Percentiles rank a stretch among this genome's conserved stretches.
Conservation (phyloP, 2,329 filamentous ascomycete genomes). For the Colletotrichum tanaceti region DNA sequence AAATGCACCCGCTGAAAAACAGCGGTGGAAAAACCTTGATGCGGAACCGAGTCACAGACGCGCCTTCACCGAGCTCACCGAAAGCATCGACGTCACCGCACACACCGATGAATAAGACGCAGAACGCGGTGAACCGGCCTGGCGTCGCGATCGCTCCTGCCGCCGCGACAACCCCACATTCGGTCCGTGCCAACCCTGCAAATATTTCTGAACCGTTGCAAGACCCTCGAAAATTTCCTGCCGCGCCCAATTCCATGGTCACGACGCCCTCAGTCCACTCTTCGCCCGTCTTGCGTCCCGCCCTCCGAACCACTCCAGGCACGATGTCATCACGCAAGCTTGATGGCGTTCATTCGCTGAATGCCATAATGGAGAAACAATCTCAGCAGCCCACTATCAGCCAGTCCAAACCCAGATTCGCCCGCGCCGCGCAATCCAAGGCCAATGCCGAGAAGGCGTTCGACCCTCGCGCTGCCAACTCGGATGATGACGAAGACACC, state of each 20-base stretch:
- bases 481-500: constrained; percentile 42
- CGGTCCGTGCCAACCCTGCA: constrained; percentile 35
- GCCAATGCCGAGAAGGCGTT: constrained; percentile 42
- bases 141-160: constrained; percentile 15
- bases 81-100: not conserved
- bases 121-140: too few relatives aligned
- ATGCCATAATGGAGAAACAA: constrained; percentile 33
- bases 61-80: constrained; percentile 6
- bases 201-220: constrained; percentile 13
- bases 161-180: constrained; percentile 14
- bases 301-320: constrained; percentile 11
- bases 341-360: constrained; percentile 38
- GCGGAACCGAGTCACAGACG: constrained; percentile 23
- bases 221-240: constrained; percentile 39
- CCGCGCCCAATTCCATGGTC: constrained; percentile 12
- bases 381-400: constrained; percentile 3
- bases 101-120: too few relatives aligned
- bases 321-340: constrained; percentile 39
- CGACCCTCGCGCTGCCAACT: constrained; percentile 38
- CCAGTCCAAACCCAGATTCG: constrained; percentile 25
- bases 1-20: constrained; percentile 20
- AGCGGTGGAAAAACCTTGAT: constrained; percentile 28
- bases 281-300: constrained; percentile 11
- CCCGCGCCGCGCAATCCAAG: constrained; percentile 36
- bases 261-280: constrained; percentile 29